Percentiles rank a stretch among this genome's conserved stretches.
phyloP scores from a whole-genome alignment of 2,329 filamentous ascomycete species.

The Claviceps digitariae region DNA sequence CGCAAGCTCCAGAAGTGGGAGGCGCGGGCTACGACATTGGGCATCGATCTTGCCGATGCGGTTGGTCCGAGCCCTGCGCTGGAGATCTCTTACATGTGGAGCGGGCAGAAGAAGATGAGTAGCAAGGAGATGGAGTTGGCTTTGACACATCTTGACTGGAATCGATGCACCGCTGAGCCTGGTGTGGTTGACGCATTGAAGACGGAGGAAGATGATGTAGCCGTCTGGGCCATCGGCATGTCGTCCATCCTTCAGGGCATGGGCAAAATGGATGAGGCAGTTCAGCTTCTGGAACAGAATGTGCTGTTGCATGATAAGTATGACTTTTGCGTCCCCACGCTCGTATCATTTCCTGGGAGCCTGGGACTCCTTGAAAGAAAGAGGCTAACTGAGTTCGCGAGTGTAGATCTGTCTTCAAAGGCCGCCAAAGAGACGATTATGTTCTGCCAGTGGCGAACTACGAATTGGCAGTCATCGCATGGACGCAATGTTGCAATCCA shows the following conservation, averaged over 20 bases:
- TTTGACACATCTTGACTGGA: conserved; percentile 49
- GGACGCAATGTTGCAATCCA: conserved; percentile 49
- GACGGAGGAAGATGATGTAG: conserved; percentile 44
- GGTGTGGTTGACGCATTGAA: conserved; percentile 31
- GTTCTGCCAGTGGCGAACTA: conserved; percentile 64
- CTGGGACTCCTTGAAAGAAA: neutral
- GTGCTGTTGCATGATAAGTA: conserved; percentile 53
- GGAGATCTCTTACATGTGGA: conserved; percentile 94
- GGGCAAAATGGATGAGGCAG: conserved; percentile 50
- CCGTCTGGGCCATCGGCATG: conserved; percentile 51
- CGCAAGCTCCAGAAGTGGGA: conserved; percentile 87
- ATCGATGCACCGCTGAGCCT: conserved; percentile 38
- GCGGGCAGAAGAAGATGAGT: conserved; percentile 72
- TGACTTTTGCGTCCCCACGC: conserved; percentile 11
- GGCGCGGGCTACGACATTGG: conserved; percentile 52
- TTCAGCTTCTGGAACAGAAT: conserved; percentile 45
- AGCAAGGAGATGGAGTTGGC: conserved; percentile 49
- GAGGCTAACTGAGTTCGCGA: neutral
- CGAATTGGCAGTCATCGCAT: conserved; percentile 71
- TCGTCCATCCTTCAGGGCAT: conserved; percentile 53
- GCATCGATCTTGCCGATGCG: conserved; percentile 61
- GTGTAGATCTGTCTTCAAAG: conserved; percentile 40
- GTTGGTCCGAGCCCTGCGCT: conserved; percentile 67
- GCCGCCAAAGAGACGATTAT: conserved; percentile 54
- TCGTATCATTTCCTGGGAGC: neutral